Evolutionary conservation across 495 filamentous ascomycete species (phyloP).

Genomic region (Neurospora africana): DNA sequence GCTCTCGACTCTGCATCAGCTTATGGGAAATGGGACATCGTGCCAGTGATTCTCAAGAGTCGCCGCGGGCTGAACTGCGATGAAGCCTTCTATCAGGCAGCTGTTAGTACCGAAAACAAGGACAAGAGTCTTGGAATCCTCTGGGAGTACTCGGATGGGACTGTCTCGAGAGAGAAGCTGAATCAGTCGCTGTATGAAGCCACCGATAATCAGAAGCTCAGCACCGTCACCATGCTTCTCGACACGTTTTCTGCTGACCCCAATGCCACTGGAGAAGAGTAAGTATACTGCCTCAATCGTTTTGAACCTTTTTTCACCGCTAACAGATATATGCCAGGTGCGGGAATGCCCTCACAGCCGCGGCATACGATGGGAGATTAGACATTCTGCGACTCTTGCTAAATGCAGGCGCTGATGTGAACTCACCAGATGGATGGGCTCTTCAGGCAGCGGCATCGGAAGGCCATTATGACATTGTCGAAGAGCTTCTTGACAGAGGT

Average conservation of each 20-base stretch:
- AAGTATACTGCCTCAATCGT: background rate
- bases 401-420: background rate
- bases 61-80: background rate
- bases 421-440: conserved; percentile 11
- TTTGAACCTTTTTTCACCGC: background rate
- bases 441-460: conserved; percentile 22
- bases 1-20: background rate
- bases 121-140: background rate
- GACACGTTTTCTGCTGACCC: background rate
- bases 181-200: background rate
- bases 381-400: background rate
- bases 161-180: background rate
- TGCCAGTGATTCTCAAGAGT: background rate
- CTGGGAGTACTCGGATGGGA: background rate
- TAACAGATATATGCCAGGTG: background rate
- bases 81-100: background rate
- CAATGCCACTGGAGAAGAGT: background rate
- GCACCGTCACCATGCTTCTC: background rate
- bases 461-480: conserved; percentile 23
- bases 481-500: conserved; percentile 19
- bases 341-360: background rate
- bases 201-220: background rate
- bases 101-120: background rate
- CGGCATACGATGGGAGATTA: background rate
- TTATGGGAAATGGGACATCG: background rate